A percentile compares a stretch with the other conserved stretches of the same genome.
phyloP scores from a whole-genome alignment of 108 stramenopile species.

The Tribonema minus region DNA sequence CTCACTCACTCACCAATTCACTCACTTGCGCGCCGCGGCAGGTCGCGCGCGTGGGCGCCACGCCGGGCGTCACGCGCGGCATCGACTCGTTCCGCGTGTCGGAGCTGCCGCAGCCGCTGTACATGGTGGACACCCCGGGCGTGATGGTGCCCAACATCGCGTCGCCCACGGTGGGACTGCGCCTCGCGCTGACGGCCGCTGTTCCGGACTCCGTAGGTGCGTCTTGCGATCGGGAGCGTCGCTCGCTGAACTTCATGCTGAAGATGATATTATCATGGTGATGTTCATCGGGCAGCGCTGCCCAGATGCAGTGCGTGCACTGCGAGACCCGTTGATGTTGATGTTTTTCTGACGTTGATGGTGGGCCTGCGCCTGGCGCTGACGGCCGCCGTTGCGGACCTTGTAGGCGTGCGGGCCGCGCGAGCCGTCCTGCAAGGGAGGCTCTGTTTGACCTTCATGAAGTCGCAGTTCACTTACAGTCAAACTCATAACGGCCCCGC shows the following conservation, averaged over 20 bases:
- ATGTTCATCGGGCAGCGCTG: too few species aligned
- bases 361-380: slow-evolving; percentile 31
- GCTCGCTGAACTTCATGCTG: slow-evolving; percentile 30
- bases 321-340: too few species aligned
- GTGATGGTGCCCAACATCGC: slow-evolving; percentile 37
- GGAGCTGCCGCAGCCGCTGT: slow-evolving; percentile 16
- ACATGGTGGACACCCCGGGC: slow-evolving; percentile 43
- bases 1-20: too few species aligned
- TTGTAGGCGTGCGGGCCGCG: too few species aligned
- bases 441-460: too few species aligned
- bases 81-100: slow-evolving; percentile 19
- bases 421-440: too few species aligned
- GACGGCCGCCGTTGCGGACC: slow-evolving; percentile 20
- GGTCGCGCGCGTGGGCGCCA: slow-evolving; percentile 37
- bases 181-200: slow-evolving; percentile 29
- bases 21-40: not conserved
- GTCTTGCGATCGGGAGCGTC: not conserved
- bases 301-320: too few species aligned
- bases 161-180: slow-evolving; percentile 1
- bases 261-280: too few species aligned
- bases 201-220: slow-evolving; percentile 24
- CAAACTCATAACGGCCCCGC: too few species aligned
- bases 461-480: too few species aligned
- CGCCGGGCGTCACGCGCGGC: slow-evolving; percentile 40
- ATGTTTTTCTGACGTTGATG: too few species aligned